Evolutionary conservation across 495 filamentous ascomycete species (phyloP).

Genomic region (Tricharina praecox): DNA sequence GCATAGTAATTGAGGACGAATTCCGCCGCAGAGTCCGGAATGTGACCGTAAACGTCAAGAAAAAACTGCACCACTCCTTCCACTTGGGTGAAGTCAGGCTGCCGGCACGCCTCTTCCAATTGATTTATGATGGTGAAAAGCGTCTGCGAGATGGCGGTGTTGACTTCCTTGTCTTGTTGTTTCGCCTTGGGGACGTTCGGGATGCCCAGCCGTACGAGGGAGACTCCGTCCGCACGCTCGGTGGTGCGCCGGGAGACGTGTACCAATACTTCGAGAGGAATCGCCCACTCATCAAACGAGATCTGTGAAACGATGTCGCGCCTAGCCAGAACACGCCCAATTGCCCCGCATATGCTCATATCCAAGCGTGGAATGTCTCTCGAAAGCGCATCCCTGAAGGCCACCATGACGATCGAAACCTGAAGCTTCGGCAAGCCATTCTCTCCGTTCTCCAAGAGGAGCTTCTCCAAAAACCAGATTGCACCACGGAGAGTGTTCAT

Average conservation of each 20-base stretch:
- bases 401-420: constrained; percentile 30
- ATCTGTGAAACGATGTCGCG: constrained; percentile 26
- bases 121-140: constrained; percentile 24
- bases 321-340: constrained; percentile 20
- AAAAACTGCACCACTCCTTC: constrained; percentile 56
- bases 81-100: constrained; percentile 37
- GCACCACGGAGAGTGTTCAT: constrained; percentile 50
- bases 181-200: constrained; percentile 25
- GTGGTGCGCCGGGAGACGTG: constrained; percentile 31
- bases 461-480: constrained; percentile 50
- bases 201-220: constrained; percentile 27
- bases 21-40: constrained; percentile 42
- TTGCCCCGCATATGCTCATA: constrained; percentile 24
- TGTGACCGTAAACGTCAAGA: constrained; percentile 37
- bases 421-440: constrained; percentile 48
- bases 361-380: constrained; percentile 26
- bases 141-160: constrained; percentile 19
- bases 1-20: constrained; percentile 42
- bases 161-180: constrained; percentile 20
- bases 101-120: constrained; percentile 22
- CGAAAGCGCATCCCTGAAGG: constrained; percentile 24
- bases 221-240: constrained; percentile 39
- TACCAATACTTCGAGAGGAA: constrained; percentile 42
- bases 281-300: constrained; percentile 35
- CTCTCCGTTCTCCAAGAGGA: constrained; percentile 37